phyloP scores from a whole-genome alignment of 163 green algal species.

The Scenedesmus sp. region DNA sequence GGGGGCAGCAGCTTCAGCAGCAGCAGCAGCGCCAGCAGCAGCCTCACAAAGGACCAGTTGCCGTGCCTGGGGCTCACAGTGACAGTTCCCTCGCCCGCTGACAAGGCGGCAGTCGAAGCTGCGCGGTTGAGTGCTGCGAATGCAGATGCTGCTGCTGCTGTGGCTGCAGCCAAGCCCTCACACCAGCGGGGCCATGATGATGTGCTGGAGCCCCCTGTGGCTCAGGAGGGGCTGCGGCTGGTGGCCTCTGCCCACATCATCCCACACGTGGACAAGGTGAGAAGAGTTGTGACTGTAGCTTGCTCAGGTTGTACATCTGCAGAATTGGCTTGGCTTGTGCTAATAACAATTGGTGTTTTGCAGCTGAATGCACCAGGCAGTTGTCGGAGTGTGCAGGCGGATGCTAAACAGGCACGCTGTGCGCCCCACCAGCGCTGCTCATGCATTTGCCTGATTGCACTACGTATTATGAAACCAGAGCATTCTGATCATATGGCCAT shows the following conservation, averaged over 20 bases:
- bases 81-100: slow-evolving; percentile 26
- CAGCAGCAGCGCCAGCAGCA: slow-evolving; percentile 17
- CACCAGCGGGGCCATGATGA: background rate
- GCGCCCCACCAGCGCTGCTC: background rate
- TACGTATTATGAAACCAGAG: too few relatives aligned
- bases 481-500: too few relatives aligned
- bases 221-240: slow-evolving; percentile 29
- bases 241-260: slow-evolving; percentile 40
- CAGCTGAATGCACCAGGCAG: too few relatives aligned
- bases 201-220: slow-evolving; percentile 24
- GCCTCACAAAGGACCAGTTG: slow-evolving; percentile 33
- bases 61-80: slow-evolving; percentile 31
- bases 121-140: slow-evolving; percentile 27
- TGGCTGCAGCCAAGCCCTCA: slow-evolving; percentile 11
- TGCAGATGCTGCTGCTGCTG: slow-evolving; percentile 13
- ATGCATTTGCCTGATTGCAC: background rate
- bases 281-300: background rate
- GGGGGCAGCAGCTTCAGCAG: slow-evolving; percentile 22
- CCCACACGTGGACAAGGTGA: slow-evolving; percentile 64
- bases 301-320: background rate
- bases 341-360: too few relatives aligned
- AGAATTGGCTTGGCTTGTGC: background rate
- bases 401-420: background rate
- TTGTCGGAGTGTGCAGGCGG: too few relatives aligned
- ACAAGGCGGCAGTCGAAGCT: slow-evolving; percentile 32